A percentile compares a stretch with the other conserved stretches of the same genome.
Conservation (phyloP, 2,329 filamentous ascomycete genomes). For the Mollisiaceae sp. region DNA sequence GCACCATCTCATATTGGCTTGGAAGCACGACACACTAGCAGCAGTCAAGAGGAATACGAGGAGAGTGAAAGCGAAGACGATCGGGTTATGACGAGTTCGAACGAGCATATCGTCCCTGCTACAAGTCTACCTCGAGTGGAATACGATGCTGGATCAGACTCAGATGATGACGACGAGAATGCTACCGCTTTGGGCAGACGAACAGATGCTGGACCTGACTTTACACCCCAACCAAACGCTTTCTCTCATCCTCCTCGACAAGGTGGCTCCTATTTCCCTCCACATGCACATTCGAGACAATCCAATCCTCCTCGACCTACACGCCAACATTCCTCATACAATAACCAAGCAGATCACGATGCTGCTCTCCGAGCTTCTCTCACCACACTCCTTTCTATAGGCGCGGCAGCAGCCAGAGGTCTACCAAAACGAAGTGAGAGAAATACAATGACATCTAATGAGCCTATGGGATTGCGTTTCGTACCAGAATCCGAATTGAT, state of each 20-base stretch:
- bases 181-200: constrained; percentile 75
- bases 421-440: constrained; percentile 65
- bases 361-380: constrained; percentile 89
- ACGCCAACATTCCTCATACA: constrained; percentile 56
- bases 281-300: constrained; percentile 39
- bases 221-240: constrained; percentile 88
- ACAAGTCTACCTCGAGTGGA: constrained; percentile 19
- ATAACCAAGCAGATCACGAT: constrained; percentile 86
- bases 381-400: constrained; percentile 95
- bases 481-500: constrained; percentile 66
- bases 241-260: constrained; percentile 80
- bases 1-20: constrained; percentile 47
- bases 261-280: constrained; percentile 34
- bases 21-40: constrained; percentile 49
- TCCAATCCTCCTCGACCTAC: constrained; percentile 44
- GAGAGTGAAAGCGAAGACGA: constrained; percentile 93
- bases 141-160: constrained; percentile 45
- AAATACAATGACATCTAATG: constrained; percentile 29
- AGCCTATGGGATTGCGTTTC: constrained; percentile 59
- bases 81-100: constrained; percentile 63
- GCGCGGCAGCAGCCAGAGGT: constrained; percentile 85
- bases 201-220: constrained; percentile 55
- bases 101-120: constrained; percentile 53
- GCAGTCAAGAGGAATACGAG: constrained; percentile 91
- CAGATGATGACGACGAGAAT: constrained; percentile 72